Conservation (phyloP, 768 basidiomycete species). For the Pholiota microspora region DNA sequence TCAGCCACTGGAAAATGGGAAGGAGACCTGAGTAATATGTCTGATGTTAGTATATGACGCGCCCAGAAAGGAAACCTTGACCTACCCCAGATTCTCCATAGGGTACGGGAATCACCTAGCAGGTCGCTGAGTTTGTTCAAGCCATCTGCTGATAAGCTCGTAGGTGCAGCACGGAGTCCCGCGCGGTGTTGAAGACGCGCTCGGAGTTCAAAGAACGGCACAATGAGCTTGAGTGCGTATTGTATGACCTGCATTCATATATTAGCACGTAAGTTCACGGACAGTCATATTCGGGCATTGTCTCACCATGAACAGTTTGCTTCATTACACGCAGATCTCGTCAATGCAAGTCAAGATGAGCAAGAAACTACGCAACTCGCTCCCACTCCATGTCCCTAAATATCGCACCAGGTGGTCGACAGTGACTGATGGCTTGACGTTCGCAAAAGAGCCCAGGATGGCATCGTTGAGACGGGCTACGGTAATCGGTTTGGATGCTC, state of each 20-base stretch:
- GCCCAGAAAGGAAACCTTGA: not conserved
- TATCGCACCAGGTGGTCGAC: conserved; percentile 74
- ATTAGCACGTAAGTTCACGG: not conserved
- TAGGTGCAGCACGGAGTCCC: conserved; percentile 52
- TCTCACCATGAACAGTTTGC: conserved; percentile 74
- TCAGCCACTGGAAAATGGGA: conserved; percentile 79
- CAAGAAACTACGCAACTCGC: conserved; percentile 61
- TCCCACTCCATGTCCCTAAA: conserved; percentile 82
- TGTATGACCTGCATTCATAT: conserved; percentile 55
- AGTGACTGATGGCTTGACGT: conserved; percentile 56
- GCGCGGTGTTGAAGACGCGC: conserved; percentile 67
- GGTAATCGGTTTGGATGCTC: conserved; percentile 41
- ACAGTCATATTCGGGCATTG: not conserved
- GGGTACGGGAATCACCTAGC: conserved; percentile 65
- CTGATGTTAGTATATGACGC: not conserved
- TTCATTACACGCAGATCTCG: conserved; percentile 27
- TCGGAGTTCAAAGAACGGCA: conserved; percentile 63
- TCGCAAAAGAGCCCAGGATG: conserved; percentile 62
- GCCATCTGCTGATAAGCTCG: conserved; percentile 51
- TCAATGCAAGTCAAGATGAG: not conserved
- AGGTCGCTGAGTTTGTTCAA: conserved; percentile 52
- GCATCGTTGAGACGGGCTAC: conserved; percentile 57
- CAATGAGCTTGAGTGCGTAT: conserved; percentile 68
- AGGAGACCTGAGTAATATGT: conserved; percentile 52
- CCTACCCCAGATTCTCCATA: conserved; percentile 83